phyloP scores from a whole-genome alignment of 345 rosid species.

The Diplotaxis tenuifolia region DNA sequence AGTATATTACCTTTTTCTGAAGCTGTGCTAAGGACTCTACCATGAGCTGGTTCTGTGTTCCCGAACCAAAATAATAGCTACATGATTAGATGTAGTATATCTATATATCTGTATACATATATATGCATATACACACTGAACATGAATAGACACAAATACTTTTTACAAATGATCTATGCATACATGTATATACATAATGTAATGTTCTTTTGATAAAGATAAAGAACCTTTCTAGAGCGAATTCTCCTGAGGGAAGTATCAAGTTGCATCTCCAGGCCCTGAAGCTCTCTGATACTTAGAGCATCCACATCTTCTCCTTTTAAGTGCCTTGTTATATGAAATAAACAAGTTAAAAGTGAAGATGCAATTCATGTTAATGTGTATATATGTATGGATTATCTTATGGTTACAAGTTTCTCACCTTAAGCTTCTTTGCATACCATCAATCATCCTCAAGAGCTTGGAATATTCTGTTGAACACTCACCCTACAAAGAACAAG shows the following conservation, averaged over 20 bases:
- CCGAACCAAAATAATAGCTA: conserved; percentile 19
- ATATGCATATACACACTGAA: not conserved
- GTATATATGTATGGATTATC: not conserved
- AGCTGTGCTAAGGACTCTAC: conserved; percentile 56
- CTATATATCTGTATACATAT: not conserved
- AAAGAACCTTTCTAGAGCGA: conserved; percentile 64
- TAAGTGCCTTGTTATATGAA: conserved; percentile 46
- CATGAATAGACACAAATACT: not conserved
- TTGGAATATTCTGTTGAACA: conserved; percentile 58
- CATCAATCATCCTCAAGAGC: conserved; percentile 58
- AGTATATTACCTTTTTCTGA: conserved; percentile 59
- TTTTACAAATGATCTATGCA: conserved; percentile 4
- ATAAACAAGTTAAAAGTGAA: not conserved
- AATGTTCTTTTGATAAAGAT: not conserved
- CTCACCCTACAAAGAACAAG: conserved; percentile 42
- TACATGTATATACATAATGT: not conserved
- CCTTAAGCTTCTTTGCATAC: conserved; percentile 62
- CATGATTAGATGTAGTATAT: conserved; percentile 19
- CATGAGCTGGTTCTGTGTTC: conserved; percentile 67
- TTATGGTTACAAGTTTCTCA: conserved; percentile 16
- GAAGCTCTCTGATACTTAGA: conserved; percentile 66
- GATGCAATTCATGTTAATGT: not conserved
- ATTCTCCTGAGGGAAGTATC: conserved; percentile 71
- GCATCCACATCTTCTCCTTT: conserved; percentile 67
- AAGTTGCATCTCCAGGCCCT: conserved; percentile 75